Base-by-base conservation (phyloP, 495 filamentous ascomycete genomes). In the Aspergillus mulundensis region DNA sequence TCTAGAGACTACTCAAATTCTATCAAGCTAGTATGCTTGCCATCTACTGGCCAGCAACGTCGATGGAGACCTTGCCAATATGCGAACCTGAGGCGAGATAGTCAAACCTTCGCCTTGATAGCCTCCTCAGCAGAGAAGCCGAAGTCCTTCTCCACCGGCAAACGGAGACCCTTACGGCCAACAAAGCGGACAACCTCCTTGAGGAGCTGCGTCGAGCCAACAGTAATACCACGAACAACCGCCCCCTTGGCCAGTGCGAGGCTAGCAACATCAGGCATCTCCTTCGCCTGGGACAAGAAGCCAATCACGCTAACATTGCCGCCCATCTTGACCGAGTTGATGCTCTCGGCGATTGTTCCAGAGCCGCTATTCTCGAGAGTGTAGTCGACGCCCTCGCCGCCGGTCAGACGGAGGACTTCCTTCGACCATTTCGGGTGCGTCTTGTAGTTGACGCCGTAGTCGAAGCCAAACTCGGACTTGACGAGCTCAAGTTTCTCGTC, bases 51-150 rank as follows among this genome's bases (percentile, higher is more conserved):
- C 21, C 43, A 6, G 25, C 23, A n/a, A 46, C 12, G 10, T 30
- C 38, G 61, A 89, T 83, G n/a, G 69, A 75, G 8, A 89, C 59
- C 74, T 89, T 89, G 15, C 87, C 87, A 65, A 89, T 82, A 62
- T 90, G 86, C 56, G 79, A 79, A 65, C 85, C 73, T 15, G 75
- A 77, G 73, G 74, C 82, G 74, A 84, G 21, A 53, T 68, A 70
- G 41, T 72, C 52, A 53, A 64, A 71, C n/a, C n/a, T n/a, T n/a
- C 0, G 71, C 66, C 36, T 82, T 73, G 60, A 76, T 73, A 0
- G 67, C 54, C 44, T 77, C 54, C 7, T 82, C 81, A 5, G 81
- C 65, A 0, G 57, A 57, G 53, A 87, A 87, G 2, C 73, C 62
- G 57, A 68, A 75, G 51, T 84, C 82, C 36, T 84, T 64, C 1